A percentile compares a stretch with the other conserved stretches of the same genome.
phyloP scores from a whole-genome alignment of 768 basidiomycete genomes.

The Melanogaster broomeanus region DNA sequence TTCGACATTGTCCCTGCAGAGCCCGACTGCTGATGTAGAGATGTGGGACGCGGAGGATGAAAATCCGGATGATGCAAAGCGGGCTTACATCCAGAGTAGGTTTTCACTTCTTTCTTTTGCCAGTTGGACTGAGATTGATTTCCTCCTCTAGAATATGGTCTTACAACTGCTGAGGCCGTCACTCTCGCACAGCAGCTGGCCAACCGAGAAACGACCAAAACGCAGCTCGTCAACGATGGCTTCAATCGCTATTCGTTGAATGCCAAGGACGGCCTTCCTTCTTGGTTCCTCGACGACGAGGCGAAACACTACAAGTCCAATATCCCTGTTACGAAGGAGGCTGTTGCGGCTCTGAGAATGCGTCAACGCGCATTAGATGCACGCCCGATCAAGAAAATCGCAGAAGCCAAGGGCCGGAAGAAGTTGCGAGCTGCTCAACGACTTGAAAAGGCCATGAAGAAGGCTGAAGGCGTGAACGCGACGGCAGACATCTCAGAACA shows the following conservation, averaged over 20 bases:
- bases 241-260: slow-evolving; percentile 94
- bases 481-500: slow-evolving; percentile 91
- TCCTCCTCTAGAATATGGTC: slow-evolving; percentile 61
- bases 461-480: slow-evolving; percentile 89
- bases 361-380: slow-evolving; percentile 94
- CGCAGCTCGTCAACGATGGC: slow-evolving; percentile 89
- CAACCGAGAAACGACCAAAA: slow-evolving; percentile 87
- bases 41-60: slow-evolving; percentile 85
- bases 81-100: slow-evolving; percentile 68
- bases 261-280: slow-evolving; percentile 87
- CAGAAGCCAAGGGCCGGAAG: slow-evolving; percentile 97
- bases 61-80: slow-evolving; percentile 69
- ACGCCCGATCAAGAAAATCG: slow-evolving; percentile 97
- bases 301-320: slow-evolving; percentile 90
- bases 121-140: slow-evolving; percentile 4
- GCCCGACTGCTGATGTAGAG: slow-evolving; percentile 51
- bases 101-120: slow-evolving; percentile 3
- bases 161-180: slow-evolving; percentile 87
- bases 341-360: slow-evolving; percentile 78
- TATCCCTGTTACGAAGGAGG: slow-evolving; percentile 96
- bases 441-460: slow-evolving; percentile 92
- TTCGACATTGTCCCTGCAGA: slow-evolving; percentile 77
- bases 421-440: slow-evolving; percentile 85
- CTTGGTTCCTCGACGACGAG: slow-evolving; percentile 99
- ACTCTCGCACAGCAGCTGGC: slow-evolving; percentile 89